Evolutionary conservation across 2,329 filamentous ascomycete species (phyloP), one percentile per base, ranked within the genome.

Genomic region (Dothistroma septosporum): DNA sequence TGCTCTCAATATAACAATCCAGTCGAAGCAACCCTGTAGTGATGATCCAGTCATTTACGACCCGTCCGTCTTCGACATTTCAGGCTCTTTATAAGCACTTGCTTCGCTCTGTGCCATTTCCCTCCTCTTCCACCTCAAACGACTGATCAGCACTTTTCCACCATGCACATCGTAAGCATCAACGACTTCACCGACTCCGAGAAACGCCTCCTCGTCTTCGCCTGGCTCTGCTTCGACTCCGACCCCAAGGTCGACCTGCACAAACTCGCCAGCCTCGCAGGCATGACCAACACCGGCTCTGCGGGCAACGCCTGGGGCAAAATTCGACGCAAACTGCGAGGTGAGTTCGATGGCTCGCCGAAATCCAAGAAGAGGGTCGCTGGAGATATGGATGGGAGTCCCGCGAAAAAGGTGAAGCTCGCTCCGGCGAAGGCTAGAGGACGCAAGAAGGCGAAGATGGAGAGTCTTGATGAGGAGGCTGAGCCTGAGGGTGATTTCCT

Each of bases 211-310:
- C 32, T 62, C 35, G 48, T 57, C 19, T 14, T 37, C 14, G 61
- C 61, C 4, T 62, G 61, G 53, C 47, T 44, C 22, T 62, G 61
- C 28, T 60, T 62, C 41, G 61, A 62, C 2, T 49, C 32, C 21
- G 54, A 60, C 8, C 61, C 61, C 28, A 62, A 62, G 28, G 49
- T 60, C 31, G 49, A 60, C 49, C 59, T 57, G 35, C 14, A 57
- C 14, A 62, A 62, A 41, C 49, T 62, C 9, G 57, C 61, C 10
- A 21, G 37, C n/a, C 48, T 57, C 7, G 53, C 28, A 4, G 61
- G 57, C 16, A 55, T 57, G 53, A 60, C 57, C 8, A 62, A 62
- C 33, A 28, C 16, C 9, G 48, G 57, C 11, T 62, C 61, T 4
- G 57, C 57, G 10, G n/a, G 44, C 19, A 62, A 62, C 28, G 60